A percentile compares a stretch with the other conserved stretches of the same genome.
Evolutionary conservation across 23 red algal species (phyloP).

Genomic region (Gracilaria gracilis): DNA sequence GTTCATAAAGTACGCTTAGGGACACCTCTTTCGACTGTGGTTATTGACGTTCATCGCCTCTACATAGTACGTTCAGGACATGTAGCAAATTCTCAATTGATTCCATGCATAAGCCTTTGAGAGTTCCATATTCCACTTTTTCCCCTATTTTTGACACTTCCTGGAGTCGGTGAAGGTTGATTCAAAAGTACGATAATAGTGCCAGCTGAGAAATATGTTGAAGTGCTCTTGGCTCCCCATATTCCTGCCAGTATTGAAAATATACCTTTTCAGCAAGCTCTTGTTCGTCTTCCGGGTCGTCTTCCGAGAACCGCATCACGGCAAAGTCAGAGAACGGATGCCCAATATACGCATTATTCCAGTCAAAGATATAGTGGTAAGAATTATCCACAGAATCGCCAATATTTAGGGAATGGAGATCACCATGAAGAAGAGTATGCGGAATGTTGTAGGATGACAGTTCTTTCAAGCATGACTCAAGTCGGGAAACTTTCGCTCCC

Average conservation of each 20-base stretch:
- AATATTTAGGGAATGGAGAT: constrained; percentile 30
- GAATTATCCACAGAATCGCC: neutral
- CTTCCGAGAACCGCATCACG: neutral
- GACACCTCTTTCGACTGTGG: no score
- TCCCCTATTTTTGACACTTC: neutral
- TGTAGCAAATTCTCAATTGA: neutral
- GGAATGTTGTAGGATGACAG: neutral
- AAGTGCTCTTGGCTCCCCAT: neutral
- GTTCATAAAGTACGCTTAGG: no score
- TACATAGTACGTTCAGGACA: neutral
- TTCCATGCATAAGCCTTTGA: neutral
- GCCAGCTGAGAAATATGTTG: neutral
- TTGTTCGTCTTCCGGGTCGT: neutral
- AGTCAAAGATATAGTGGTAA: constrained; percentile 31
- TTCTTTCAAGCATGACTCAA: constrained; percentile 3
- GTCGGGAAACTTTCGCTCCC: neutral
- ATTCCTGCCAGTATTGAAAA: constrained; percentile 10
- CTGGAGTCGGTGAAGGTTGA: constrained; percentile 7
- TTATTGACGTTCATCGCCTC: no score
- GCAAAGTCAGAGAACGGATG: constrained; percentile 45
- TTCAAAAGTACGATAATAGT: neutral
- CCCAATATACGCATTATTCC: constrained; percentile 20
- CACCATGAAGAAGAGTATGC: constrained; percentile 26
- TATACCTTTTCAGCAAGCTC: constrained; percentile 12
- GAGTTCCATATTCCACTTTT: neutral